These are phyloP conservation scores for Salix caprea DNA, from an alignment of 345 rosid genomes.

Conservation along the genomic window DNA sequence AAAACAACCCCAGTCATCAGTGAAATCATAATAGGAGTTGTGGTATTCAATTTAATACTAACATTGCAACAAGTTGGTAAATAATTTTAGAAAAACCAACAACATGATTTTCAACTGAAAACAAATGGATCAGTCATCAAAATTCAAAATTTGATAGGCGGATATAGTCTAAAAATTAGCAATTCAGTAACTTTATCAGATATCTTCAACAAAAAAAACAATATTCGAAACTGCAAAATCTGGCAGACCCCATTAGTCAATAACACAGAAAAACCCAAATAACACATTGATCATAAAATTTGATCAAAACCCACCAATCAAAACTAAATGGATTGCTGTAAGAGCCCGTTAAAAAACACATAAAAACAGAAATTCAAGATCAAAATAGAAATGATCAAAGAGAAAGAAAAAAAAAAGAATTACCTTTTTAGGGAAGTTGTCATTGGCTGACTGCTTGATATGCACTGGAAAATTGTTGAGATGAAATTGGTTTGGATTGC, in stretches of 20 bases:
- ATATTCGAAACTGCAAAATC: neutral
- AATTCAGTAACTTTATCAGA: neutral
- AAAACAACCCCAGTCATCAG: neutral
- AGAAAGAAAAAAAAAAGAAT: neutral
- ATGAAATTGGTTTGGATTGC: slow-evolving; percentile 7
- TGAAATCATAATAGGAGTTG: neutral
- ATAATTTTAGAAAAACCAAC: neutral
- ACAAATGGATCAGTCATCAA: neutral
- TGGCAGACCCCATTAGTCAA: neutral
- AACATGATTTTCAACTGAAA: neutral
- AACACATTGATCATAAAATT: neutral
- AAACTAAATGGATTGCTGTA: neutral
- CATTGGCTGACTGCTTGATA: slow-evolving; percentile 24
- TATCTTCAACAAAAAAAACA: neutral
- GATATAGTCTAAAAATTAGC: neutral
- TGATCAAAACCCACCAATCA: neutral
- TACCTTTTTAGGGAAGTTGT: slow-evolving; percentile 42
- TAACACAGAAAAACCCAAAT: neutral
- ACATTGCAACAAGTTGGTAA: neutral
- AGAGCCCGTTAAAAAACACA: neutral
- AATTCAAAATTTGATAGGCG: neutral
- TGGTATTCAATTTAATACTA: neutral
- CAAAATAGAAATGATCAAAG: slow-evolving; percentile 10
- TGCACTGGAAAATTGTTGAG: slow-evolving; percentile 26
- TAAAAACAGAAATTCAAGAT: neutral